Percentiles rank a stretch among this genome's conserved stretches.
These are phyloP conservation scores for Periconia sp. DNA, from an alignment of 2,329 filamentous ascomycete genomes.

Conservation along the genomic window DNA sequence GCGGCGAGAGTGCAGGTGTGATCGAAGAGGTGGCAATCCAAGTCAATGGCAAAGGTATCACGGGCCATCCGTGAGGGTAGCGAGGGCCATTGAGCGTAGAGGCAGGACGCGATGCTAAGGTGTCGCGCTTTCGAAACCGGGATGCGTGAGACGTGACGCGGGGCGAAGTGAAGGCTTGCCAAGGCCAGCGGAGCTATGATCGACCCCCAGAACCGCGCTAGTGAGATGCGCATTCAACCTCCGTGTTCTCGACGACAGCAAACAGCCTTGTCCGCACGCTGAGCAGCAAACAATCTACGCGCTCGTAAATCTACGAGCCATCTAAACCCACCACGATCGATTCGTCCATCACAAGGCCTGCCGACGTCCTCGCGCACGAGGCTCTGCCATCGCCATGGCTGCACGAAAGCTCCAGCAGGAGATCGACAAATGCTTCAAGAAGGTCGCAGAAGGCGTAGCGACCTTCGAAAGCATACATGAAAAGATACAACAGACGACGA, in stretches of 20 bases:
- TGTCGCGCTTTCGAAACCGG: conserved; percentile 11
- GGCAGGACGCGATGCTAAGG: conserved; percentile 12
- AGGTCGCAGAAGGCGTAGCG: conserved; percentile 88
- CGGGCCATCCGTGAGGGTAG: too few species aligned
- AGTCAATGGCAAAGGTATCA: too few species aligned
- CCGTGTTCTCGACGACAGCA: background rate
- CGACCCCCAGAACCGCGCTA: too few species aligned
- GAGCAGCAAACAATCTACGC: background rate
- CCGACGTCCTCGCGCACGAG: conserved; percentile 35
- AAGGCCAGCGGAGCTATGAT: too few species aligned
- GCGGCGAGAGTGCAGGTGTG: background rate
- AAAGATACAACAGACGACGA: conserved; percentile 92
- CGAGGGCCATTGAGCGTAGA: background rate
- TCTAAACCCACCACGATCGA: conserved; percentile 12
- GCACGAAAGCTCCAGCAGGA: conserved; percentile 96
- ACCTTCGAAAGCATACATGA: conserved; percentile 97
- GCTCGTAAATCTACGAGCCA: background rate
- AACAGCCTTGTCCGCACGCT: background rate
- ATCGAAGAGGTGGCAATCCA: too few species aligned
- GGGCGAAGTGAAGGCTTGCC: too few species aligned
- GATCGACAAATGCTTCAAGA: conserved; percentile 99
- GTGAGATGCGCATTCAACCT: background rate
- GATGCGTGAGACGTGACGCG: conserved; percentile 17
- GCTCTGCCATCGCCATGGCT: conserved; percentile 71
- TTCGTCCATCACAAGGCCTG: conserved; percentile 17